Conservation (phyloP, 768 basidiomycete species). For the Amanita rimosa region DNA sequence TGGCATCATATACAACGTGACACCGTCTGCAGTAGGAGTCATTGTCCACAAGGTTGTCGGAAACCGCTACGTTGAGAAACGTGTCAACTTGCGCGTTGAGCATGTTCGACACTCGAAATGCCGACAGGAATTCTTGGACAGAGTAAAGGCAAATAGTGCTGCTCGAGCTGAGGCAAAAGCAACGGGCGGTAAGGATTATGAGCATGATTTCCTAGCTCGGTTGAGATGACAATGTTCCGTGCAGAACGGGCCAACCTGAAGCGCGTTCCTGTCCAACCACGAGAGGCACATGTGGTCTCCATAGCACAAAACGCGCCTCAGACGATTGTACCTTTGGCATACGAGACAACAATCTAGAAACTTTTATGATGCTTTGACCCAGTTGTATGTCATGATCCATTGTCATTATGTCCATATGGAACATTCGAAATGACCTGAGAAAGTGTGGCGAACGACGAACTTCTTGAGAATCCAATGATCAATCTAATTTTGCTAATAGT, state of each 20-base stretch:
- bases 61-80: slow-evolving; percentile 98
- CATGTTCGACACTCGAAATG: slow-evolving; percentile 96
- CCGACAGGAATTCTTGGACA: slow-evolving; percentile 92
- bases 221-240: slow-evolving; percentile 1
- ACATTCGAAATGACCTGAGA: not conserved
- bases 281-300: slow-evolving; percentile 69
- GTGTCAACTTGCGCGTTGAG: slow-evolving; percentile 96
- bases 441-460: no score
- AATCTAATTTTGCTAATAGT: not conserved
- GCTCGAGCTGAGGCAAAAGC: slow-evolving; percentile 79
- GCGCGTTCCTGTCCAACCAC: slow-evolving; percentile 77
- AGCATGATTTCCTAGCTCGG: not conserved
- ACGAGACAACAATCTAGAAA: slow-evolving; percentile 93
- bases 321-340: slow-evolving; percentile 86
- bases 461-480: no score
- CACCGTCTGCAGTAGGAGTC: slow-evolving; percentile 88
- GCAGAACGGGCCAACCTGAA: slow-evolving; percentile 76
- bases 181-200: slow-evolving; percentile 67
- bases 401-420: slow-evolving; percentile 16
- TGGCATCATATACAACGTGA: slow-evolving; percentile 98
- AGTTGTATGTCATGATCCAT: slow-evolving; percentile 15
- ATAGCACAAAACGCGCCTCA: slow-evolving; percentile 69
- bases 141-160: slow-evolving; percentile 86
- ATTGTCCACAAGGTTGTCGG: slow-evolving; percentile 98
- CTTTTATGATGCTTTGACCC: slow-evolving; percentile 11